These are phyloP conservation scores for Hanseniaspora pseudoguilliermondii DNA, from an alignment of 805 yeast species.

Conservation along the genomic window DNA sequence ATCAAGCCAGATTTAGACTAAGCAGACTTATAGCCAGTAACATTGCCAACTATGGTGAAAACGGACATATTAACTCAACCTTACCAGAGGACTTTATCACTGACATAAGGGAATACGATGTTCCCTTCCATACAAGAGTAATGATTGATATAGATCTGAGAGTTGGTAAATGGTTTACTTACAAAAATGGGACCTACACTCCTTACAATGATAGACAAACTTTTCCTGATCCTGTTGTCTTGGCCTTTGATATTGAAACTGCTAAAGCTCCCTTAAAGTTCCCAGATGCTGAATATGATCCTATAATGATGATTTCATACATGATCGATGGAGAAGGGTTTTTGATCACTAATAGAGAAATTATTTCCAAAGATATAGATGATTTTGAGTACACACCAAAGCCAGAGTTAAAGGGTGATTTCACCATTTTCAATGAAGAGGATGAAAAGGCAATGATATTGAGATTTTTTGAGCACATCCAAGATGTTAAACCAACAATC, in stretches of 20 bases:
- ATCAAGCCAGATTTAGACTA: slow-evolving; percentile 52
- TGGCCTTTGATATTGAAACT: slow-evolving; percentile 96
- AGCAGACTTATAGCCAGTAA: slow-evolving; percentile 44
- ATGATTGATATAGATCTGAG: slow-evolving; percentile 80
- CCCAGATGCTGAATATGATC: slow-evolving; percentile 84
- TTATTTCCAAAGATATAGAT: slow-evolving; percentile 85
- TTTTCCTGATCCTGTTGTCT: slow-evolving; percentile 92
- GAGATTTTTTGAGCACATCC: slow-evolving; percentile 77
- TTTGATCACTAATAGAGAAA: slow-evolving; percentile 84
- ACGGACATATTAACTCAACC: slow-evolving; percentile 44
- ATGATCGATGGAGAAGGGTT: slow-evolving; percentile 98
- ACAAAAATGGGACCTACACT: slow-evolving; percentile 47
- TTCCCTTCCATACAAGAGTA: slow-evolving; percentile 91
- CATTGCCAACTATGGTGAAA: slow-evolving; percentile 33
- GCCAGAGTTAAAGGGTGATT: slow-evolving; percentile 86
- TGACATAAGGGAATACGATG: slow-evolving; percentile 87
- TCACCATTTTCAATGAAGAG: slow-evolving; percentile 79
- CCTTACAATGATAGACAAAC: slow-evolving; percentile 60
- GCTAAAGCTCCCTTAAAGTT: slow-evolving; percentile 92
- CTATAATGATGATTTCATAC: slow-evolving; percentile 96
- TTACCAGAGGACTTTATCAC: slow-evolving; percentile 45
- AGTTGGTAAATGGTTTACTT: slow-evolving; percentile 93
- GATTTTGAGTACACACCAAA: slow-evolving; percentile 96
- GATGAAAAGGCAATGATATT: slow-evolving; percentile 65
- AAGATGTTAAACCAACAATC: slow-evolving; percentile 86